Evolutionary conservation across 148 eudicot species (phyloP).

Genomic region (Rhododendron ovatum): DNA sequence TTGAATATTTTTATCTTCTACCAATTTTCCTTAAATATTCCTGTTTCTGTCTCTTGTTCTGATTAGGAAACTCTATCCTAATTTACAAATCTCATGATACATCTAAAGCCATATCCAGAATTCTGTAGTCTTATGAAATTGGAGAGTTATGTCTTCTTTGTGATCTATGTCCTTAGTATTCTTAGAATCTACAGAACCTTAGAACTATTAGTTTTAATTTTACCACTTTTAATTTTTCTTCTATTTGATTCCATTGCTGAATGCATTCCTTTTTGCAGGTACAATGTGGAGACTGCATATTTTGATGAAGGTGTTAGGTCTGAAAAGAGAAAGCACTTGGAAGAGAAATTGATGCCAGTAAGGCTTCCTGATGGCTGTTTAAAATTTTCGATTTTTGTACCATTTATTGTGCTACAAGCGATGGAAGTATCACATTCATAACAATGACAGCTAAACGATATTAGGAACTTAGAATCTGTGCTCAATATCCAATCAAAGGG

Average conservation of each 20-base stretch:
- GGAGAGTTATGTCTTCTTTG: not conserved
- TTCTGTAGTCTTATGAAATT: too few species aligned
- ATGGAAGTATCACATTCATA: not conserved
- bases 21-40: not conserved
- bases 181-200: not conserved
- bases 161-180: not conserved
- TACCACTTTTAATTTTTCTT: not conserved
- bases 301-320: slow-evolving; percentile 84
- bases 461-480: not conserved
- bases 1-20: too few species aligned
- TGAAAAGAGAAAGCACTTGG: slow-evolving; percentile 71
- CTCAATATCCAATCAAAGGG: not conserved
- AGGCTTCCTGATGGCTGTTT: not conserved
- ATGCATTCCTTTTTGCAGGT: slow-evolving; percentile 34
- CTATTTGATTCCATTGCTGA: too few species aligned
- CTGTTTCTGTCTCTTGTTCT: too few species aligned
- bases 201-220: not conserved
- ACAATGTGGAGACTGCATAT: slow-evolving; percentile 66
- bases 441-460: not conserved
- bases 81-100: not conserved
- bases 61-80: not conserved
- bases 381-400: not conserved
- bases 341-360: slow-evolving; percentile 85
- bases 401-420: too few species aligned
- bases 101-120: not conserved